Conservation (phyloP, 352 stramenopile species). For the Pythium vanterpoolii region DNA sequence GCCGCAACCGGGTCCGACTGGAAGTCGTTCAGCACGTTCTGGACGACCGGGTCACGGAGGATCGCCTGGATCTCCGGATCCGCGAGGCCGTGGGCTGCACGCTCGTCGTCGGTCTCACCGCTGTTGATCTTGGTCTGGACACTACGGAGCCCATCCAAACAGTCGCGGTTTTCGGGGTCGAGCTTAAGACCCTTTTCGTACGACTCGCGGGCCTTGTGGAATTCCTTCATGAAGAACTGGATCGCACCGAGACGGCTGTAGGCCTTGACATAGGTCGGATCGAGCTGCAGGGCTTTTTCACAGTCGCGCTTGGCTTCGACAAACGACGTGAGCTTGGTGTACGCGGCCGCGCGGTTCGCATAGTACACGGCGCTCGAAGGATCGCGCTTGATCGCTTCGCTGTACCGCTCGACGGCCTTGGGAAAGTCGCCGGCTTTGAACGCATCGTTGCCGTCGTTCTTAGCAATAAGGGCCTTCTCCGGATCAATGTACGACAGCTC, state of each 20-base stretch:
- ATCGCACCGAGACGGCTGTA: slow-evolving; percentile 98
- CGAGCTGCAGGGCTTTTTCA: slow-evolving; percentile 97
- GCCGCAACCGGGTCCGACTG: slow-evolving; percentile 92
- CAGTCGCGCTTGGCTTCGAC: slow-evolving; percentile 91
- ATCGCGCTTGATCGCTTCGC: slow-evolving; percentile 98
- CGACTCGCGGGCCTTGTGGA: slow-evolving; percentile 97
- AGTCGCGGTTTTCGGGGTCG: slow-evolving; percentile 94
- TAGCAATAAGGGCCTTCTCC: slow-evolving; percentile 96
- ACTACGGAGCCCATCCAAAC: slow-evolving; percentile 94
- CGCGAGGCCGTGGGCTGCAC: slow-evolving; percentile 96
- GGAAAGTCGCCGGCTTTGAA: slow-evolving; percentile 97
- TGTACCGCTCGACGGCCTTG: slow-evolving; percentile 92
- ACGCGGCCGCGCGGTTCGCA: slow-evolving; percentile 97
- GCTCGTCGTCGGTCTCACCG: slow-evolving; percentile 95
- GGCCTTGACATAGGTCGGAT: slow-evolving; percentile 99
- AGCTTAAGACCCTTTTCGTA: slow-evolving; percentile 96
- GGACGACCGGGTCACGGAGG: slow-evolving; percentile 96
- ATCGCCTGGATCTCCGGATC: slow-evolving; percentile 99
- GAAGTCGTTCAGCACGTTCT: slow-evolving; percentile 98
- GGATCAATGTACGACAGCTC: slow-evolving; percentile 95
- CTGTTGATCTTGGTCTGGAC: slow-evolving; percentile 93
- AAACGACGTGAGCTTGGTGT: slow-evolving; percentile 98
- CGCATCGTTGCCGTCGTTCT: slow-evolving; percentile 97
- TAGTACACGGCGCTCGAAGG: slow-evolving; percentile 97
- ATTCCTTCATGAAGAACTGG: slow-evolving; percentile 99